phyloP scores from a whole-genome alignment of 1,139 yeast species.

The Debaryomycetaceae sp. region DNA sequence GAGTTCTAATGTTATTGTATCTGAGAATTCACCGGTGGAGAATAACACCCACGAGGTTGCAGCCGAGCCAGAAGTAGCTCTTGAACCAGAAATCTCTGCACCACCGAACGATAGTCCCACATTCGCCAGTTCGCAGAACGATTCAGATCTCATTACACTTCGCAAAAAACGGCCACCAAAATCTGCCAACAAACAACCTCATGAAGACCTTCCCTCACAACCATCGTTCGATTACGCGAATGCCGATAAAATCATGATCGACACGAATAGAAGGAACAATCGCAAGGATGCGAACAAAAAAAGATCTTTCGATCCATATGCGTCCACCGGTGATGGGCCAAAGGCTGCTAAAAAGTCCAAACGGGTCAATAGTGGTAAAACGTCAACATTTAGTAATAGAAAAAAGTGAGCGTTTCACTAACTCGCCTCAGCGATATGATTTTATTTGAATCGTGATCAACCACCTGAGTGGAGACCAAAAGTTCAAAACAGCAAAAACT shows the following conservation, averaged over 20 bases:
- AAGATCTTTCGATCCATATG: conserved; percentile 60
- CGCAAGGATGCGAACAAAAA: conserved; percentile 27
- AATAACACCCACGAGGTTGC: neutral
- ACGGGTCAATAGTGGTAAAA: conserved; percentile 40
- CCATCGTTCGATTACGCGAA: conserved; percentile 43
- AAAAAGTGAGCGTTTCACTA: conserved; percentile 4
- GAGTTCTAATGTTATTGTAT: neutral
- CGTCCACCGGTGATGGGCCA: conserved; percentile 45
- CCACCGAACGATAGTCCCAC: too few species aligned
- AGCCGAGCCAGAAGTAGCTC: neutral
- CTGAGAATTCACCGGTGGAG: conserved; percentile 1
- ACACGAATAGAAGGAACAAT: conserved; percentile 17
- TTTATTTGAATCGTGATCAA: too few species aligned
- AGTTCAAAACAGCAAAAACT: too few species aligned
- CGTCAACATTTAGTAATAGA: conserved; percentile 41
- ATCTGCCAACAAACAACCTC: conserved; percentile 8
- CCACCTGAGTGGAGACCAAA: too few species aligned
- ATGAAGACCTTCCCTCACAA: conserved; percentile 12
- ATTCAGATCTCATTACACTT: conserved; percentile 58
- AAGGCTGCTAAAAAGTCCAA: conserved; percentile 44
- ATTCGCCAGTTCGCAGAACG: too few species aligned
- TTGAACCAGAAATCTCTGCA: too few species aligned
- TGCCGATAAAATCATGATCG: conserved; percentile 44
- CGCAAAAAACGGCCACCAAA: conserved; percentile 28
- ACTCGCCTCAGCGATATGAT: too few species aligned